Percentiles rank a stretch among this genome's conserved stretches.
Conservation (phyloP, 345 rosid genomes). For the Eucalyptus erythrocorys region DNA sequence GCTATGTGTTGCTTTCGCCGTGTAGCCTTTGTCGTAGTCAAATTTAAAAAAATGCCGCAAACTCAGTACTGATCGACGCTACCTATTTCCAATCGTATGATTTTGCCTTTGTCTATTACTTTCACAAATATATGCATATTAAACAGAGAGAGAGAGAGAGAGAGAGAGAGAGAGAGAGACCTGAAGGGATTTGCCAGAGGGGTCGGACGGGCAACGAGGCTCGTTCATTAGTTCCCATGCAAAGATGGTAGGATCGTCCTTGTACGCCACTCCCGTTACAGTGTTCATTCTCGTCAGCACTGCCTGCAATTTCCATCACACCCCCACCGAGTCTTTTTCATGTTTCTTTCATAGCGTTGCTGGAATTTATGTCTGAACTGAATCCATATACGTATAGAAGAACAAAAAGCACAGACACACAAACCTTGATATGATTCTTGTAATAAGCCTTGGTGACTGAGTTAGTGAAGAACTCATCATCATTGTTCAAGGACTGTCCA, state of each 20-base stretch:
- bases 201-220: constrained; percentile 40
- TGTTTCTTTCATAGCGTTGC: neutral
- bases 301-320: constrained; percentile 19
- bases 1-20: neutral
- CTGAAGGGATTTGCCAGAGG: constrained; percentile 45
- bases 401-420: neutral
- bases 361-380: neutral
- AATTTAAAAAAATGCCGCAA: neutral
- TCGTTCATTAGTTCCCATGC: constrained; percentile 96
- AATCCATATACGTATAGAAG: neutral
- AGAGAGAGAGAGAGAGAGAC: constrained; percentile 5
- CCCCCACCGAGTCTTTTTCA: neutral
- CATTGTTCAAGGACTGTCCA: constrained; percentile 13
- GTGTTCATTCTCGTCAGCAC: constrained; percentile 60
- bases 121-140: neutral
- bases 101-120: neutral
- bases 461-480: constrained; percentile 62
- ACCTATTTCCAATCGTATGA: neutral
- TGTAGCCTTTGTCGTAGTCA: neutral
- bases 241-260: constrained; percentile 70
- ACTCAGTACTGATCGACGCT: neutral
- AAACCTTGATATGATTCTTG: constrained; percentile 60
- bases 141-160: neutral
- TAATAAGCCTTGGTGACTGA: constrained; percentile 36
- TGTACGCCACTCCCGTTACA: constrained; percentile 50